Evolutionary conservation across 140 eudicot species (phyloP), one percentile per base, ranked within the genome.

Genomic region (Cichorium intybus): DNA sequence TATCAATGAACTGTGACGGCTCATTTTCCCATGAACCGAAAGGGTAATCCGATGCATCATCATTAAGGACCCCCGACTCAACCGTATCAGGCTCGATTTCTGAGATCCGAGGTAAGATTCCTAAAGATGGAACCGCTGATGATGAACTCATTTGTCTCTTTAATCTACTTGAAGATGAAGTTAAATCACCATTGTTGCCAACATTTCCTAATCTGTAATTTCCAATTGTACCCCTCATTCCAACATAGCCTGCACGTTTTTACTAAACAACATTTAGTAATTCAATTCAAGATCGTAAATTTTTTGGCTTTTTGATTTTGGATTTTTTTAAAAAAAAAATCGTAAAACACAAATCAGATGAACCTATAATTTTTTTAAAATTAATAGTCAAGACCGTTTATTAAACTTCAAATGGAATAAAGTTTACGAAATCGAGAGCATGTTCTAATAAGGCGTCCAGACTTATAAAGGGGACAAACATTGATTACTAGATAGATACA

Each of bases 11-110:
- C 33, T 72, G 80, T 10, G 88, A 70, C 67, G 95, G 48, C 60
- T 82, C 87, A 27, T 72, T 81, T 58, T 66, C 79, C 97, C 96
- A 87, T 6, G 91, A 72, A 70, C 81, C 68, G 39, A 78, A 82
- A 24, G 88, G 82, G 84, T 60, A 87, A 11, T 79, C 87, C 34
- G 95, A 54, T 58, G 68, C 51, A 2, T 83, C 51, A 2, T 83
- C 85, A 11, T 62, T 71, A 12, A 60, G 54, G 9, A 67, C 82
- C 11, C 66, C 65, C n/a, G 69, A 70, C 11, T 67, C 85, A 20
- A 52, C 55, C 10, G 34, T 78, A 17, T 79, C 90, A 4, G 76
- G 50, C 49, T 85, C 90, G 12, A 73, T 14, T 72, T 90, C 97
- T 0, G 90, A 74, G 48, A 90, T 90, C 41, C 81, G 80, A 29